Percentiles rank a stretch among this genome's conserved stretches.
These are phyloP conservation scores for Bruguiera parviflora DNA, from an alignment of 345 rosid genomes.

Conservation along the genomic window DNA sequence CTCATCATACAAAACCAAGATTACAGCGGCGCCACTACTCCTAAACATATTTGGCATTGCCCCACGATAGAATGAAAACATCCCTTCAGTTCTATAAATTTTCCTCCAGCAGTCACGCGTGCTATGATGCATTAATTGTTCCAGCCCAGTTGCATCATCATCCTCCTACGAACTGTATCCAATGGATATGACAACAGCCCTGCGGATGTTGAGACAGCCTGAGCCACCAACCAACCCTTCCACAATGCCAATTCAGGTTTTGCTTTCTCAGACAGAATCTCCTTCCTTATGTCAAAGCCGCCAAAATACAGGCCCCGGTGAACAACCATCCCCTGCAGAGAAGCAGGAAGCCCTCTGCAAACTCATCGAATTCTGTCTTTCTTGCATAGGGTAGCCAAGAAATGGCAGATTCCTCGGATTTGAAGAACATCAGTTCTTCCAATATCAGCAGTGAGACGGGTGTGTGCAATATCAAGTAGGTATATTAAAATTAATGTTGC, in stretches of 20 bases:
- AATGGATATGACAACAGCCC: conserved; percentile 79
- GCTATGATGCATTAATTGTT: conserved; percentile 57
- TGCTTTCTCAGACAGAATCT: conserved; percentile 52
- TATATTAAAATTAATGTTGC: conserved; percentile 70
- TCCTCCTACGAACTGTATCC: conserved; percentile 83
- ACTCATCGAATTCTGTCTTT: conserved; percentile 77
- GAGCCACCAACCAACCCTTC: conserved; percentile 83
- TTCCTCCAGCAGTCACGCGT: conserved; percentile 81
- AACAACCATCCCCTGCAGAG: conserved; percentile 74
- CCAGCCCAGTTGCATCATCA: conserved; percentile 96
- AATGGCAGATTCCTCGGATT: conserved; percentile 74
- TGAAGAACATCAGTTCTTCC: conserved; percentile 80
- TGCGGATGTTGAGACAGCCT: conserved; percentile 78
- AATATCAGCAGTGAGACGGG: conserved; percentile 82
- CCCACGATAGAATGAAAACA: conserved; percentile 77
- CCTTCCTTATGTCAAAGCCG: conserved; percentile 81
- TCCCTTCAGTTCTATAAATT: conserved; percentile 68
- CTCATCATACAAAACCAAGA: conserved; percentile 83
- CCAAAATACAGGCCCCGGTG: conserved; percentile 88
- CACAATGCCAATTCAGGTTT: conserved; percentile 55
- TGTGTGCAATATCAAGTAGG: conserved; percentile 89
- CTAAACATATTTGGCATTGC: conserved; percentile 80
- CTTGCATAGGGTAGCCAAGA: conserved; percentile 57
- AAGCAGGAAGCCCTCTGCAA: conserved; percentile 84
- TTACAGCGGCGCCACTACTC: conserved; percentile 85